Percentiles rank a stretch among this genome's conserved stretches.
These are phyloP conservation scores for Penicillium sp. DNA, from an alignment of 2,329 filamentous ascomycete genomes.

Conservation along the genomic window DNA sequence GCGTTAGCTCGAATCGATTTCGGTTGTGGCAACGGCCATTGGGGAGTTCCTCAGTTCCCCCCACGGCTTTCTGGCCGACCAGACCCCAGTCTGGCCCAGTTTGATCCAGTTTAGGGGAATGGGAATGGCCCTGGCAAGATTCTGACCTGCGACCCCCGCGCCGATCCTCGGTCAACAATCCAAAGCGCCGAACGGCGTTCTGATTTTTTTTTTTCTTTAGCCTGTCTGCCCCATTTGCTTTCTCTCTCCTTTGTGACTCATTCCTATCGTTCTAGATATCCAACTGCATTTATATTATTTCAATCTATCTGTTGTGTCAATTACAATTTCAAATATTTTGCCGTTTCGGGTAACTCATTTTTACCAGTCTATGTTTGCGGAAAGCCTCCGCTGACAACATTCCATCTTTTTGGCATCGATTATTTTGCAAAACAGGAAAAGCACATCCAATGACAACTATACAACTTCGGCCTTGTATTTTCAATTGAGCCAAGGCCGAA, in stretches of 20 bases:
- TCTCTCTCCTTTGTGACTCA: constrained; percentile 21
- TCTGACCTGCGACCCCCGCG: constrained; percentile 9
- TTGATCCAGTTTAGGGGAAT: background rate
- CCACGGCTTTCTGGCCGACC: constrained; percentile 18
- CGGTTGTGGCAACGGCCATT: constrained; percentile 5
- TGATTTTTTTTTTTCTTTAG: constrained; percentile 10
- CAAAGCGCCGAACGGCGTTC: constrained; percentile 13
- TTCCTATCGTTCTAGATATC: background rate
- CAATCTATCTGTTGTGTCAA: background rate
- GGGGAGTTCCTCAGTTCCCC: background rate
- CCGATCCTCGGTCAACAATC: constrained; percentile 23
- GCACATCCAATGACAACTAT: background rate
- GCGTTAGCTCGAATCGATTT: constrained; percentile 8
- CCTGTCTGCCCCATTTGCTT: background rate
- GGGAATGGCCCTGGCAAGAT: constrained; percentile 5
- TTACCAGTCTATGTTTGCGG: constrained; percentile 11
- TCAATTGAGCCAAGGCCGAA: background rate
- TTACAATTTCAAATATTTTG: constrained; percentile 9
- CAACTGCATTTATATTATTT: background rate
- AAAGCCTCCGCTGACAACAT: constrained; percentile 2
- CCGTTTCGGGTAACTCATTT: background rate
- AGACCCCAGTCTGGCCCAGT: constrained; percentile 4
- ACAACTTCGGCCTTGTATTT: background rate
- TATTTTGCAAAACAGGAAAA: background rate
- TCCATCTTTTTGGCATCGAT: no score